Base-by-base conservation (phyloP, 1,284 basidiomycete genomes). In the Hymenochaete sp. region DNA sequence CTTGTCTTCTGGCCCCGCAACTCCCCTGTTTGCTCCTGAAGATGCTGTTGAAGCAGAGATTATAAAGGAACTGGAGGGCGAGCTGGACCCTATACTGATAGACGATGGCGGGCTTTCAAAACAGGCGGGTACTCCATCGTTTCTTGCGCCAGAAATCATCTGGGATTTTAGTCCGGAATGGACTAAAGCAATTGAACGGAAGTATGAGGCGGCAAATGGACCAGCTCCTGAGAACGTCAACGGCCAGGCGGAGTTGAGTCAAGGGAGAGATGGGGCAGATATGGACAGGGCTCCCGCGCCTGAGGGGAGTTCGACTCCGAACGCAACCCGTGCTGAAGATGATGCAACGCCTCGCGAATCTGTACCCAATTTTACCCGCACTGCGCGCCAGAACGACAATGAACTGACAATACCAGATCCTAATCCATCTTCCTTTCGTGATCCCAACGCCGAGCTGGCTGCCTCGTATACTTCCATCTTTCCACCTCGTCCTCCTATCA, bases 111-210 rank as follows among this genome's bases (percentile, higher is more conserved):
- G 47, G 16, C 43, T 49, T n/a, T 44, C 42, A 26, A 43, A 44
- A 24, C 48, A 49, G 31, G 93, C 92, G 0, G 95, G 96, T 16
- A 95, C 89, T 5, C 96, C 96, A 1, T 85, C 91, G n/a, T 98
- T 98, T 68, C 85, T 97, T 45, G 95, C 96, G 3, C 96, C 95
- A 9, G 95, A 99, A 65, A 81, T 98, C 53, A 83, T 96, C 41
- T 82, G 73, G 56, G 80, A 83, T 52, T 72, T 72, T 42, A 37
- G 48, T 4, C 39, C 36, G 27, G 38, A 42, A 18, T 42, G 28
- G 2, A 38, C 35, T 11, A 41, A 33, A 13, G 42, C 35, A 11
- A 25, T 48, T 19, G 24, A 28, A 14, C 5, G 36, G 11, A 32
- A 35, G 22, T 16, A 18, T 3, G 31, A 21, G 25, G 28, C 25